A percentile compares a stretch with the other conserved stretches of the same genome.
phyloP scores from a whole-genome alignment of 768 basidiomycete species.

The Auricularia cornea region DNA sequence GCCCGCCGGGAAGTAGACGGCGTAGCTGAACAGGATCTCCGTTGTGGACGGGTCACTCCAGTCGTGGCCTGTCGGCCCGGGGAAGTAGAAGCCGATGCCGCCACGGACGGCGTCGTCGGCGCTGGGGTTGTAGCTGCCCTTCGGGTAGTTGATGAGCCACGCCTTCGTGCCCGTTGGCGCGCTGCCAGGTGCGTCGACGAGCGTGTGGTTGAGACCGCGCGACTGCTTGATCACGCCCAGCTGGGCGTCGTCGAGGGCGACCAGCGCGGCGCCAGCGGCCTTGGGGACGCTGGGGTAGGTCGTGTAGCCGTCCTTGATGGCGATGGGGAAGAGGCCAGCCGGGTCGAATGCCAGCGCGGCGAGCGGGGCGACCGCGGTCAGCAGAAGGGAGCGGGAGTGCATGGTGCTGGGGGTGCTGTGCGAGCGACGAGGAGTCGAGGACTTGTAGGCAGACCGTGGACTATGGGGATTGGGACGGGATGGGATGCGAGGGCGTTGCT shows the following conservation, averaged over 20 bases:
- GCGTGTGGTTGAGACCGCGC: conserved; percentile 30
- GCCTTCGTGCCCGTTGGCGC: conserved; percentile 29
- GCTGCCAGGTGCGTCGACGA: conserved; percentile 36
- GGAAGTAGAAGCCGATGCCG: conserved; percentile 69
- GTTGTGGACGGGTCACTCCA: conserved; percentile 33
- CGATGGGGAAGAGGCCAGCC: conserved; percentile 35
- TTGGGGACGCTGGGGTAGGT: conserved; percentile 28
- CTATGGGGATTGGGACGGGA: too few species aligned
- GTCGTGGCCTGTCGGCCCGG: conserved; percentile 51
- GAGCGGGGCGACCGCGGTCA: not conserved
- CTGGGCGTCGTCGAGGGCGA: conserved; percentile 36
- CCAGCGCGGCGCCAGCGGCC: conserved; percentile 13
- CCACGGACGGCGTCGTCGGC: conserved; percentile 33
- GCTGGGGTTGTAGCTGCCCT: conserved; percentile 50
- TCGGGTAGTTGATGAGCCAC: conserved; percentile 46
- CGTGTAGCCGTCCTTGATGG: conserved; percentile 32
- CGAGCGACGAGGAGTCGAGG: not conserved
- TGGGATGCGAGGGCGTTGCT: not conserved
- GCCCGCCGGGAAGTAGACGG: conserved; percentile 24
- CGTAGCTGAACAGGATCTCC: not conserved
- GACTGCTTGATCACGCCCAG: conserved; percentile 35
- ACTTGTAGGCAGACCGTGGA: not conserved
- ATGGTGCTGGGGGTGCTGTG: not conserved
- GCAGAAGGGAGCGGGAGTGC: not conserved
- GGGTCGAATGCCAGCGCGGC: conserved; percentile 12